Percentiles rank a stretch among this genome's conserved stretches.
These are phyloP conservation scores for Abrus pulchellus DNA, from an alignment of 306 rosid genomes.

Conservation along the genomic window DNA sequence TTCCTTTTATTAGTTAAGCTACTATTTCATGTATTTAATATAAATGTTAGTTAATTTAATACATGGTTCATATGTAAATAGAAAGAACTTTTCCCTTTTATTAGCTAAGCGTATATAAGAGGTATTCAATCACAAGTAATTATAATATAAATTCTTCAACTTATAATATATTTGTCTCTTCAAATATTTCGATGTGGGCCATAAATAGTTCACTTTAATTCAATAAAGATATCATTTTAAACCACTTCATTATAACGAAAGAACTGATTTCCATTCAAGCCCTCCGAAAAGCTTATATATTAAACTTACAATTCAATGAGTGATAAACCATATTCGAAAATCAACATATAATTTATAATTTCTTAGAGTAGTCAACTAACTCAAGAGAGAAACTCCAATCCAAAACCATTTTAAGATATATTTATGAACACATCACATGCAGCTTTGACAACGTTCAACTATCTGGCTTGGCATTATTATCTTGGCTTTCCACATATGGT, in stretches of 20 bases:
- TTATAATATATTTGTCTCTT: too few species aligned
- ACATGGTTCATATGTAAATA: too few species aligned
- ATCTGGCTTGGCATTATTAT: constrained; percentile 61
- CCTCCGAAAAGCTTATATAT: constrained; percentile 36
- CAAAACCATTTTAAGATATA: constrained; percentile 31
- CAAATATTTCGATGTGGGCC: too few species aligned
- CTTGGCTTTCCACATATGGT: constrained; percentile 70
- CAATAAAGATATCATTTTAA: too few species aligned
- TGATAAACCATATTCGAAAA: constrained; percentile 28
- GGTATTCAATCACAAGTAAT: too few species aligned
- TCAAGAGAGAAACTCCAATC: constrained; percentile 12
- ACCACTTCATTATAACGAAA: constrained; percentile 18
- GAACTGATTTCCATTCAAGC: constrained; percentile 25
- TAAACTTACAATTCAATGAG: constrained; percentile 34
- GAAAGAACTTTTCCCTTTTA: too few species aligned
- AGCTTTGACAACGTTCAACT: constrained; percentile 52
- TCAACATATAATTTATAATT: constrained; percentile 36
- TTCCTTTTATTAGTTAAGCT: too few species aligned
- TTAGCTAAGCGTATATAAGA: too few species aligned
- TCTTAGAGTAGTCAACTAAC: constrained; percentile 3
- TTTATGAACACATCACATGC: constrained; percentile 32
- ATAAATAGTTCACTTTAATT: too few species aligned
- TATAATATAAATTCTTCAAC: too few species aligned
- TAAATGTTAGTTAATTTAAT: too few species aligned
- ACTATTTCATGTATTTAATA: too few species aligned